These are phyloP conservation scores for Austroboletus festivus DNA, from an alignment of 768 basidiomycete species.

Conservation along the genomic window DNA sequence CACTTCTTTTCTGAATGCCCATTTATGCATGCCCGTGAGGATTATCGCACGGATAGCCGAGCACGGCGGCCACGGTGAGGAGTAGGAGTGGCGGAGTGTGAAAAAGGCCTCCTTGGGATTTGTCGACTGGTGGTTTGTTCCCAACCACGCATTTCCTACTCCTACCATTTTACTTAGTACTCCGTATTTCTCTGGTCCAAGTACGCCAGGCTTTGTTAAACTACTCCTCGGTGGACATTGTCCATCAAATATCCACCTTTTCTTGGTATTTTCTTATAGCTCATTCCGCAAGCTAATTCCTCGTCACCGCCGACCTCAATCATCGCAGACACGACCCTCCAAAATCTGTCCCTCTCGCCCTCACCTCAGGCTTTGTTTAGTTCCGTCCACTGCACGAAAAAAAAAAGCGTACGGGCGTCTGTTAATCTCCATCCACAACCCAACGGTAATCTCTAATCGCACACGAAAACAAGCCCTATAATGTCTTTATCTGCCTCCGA, in stretches of 20 bases:
- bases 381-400: slow-evolving; percentile 28
- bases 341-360: slow-evolving; percentile 17
- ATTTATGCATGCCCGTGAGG: too few species aligned
- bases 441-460: slow-evolving; percentile 79
- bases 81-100: slow-evolving; percentile 5
- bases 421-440: slow-evolving; percentile 36
- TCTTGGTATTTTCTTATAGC: slow-evolving; percentile 15
- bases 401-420: slow-evolving; percentile 31
- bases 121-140: slow-evolving; percentile 23
- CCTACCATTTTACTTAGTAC: slow-evolving; percentile 39
- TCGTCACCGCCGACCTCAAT: slow-evolving; percentile 18
- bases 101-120: slow-evolving; percentile 32
- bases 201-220: slow-evolving; percentile 34
- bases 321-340: slow-evolving; percentile 28
- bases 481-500: slow-evolving; percentile 90
- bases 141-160: slow-evolving; percentile 32
- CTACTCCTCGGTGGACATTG: slow-evolving; percentile 30
- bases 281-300: slow-evolving; percentile 34
- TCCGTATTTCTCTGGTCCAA: slow-evolving; percentile 34
- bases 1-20: slow-evolving; percentile 1
- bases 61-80: neutral
- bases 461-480: slow-evolving; percentile 56
- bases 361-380: slow-evolving; percentile 21
- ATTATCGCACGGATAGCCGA: slow-evolving; percentile 17
- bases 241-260: slow-evolving; percentile 31